phyloP scores from a whole-genome alignment of 768 basidiomycete genomes.

The Leucosporidium yakuticum region DNA sequence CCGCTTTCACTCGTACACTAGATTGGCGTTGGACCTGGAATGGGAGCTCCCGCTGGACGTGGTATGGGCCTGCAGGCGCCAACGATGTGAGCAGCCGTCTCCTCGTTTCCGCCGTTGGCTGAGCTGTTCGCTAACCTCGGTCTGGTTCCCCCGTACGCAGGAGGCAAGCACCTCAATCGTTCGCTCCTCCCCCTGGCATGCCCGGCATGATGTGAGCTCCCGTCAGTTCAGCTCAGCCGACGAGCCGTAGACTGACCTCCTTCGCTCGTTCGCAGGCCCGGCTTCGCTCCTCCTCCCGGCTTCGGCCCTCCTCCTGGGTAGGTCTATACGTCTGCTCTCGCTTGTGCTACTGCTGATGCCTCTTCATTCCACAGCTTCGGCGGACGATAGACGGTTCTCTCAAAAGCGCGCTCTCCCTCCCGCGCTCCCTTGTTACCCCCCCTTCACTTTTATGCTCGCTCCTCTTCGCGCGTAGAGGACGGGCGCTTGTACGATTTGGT shows the following conservation, averaged over 20 bases:
- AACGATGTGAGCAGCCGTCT: constrained; percentile 35
- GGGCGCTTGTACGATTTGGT: not conserved
- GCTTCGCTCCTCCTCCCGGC: constrained; percentile 25
- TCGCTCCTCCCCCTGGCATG: constrained; percentile 64
- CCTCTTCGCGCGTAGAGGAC: not conserved
- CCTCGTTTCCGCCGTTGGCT: too few relatives aligned
- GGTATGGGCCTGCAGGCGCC: constrained; percentile 67
- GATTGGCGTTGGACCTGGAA: constrained; percentile 83
- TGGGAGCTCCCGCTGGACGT: constrained; percentile 91
- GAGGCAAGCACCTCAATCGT: constrained; percentile 35
- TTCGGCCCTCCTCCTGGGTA: constrained; percentile 64
- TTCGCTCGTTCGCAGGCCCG: constrained; percentile 6
- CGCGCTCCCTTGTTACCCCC: not conserved
- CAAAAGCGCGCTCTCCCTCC: not conserved
- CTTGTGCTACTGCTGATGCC: not conserved
- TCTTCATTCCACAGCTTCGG: not conserved
- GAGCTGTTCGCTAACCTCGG: constrained; percentile 45
- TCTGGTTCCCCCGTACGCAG: constrained; percentile 35
- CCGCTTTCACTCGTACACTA: constrained; percentile 41
- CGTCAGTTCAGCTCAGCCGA: too few relatives aligned
- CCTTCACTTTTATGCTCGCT: not conserved
- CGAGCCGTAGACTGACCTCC: too few relatives aligned
- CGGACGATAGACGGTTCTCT: not conserved
- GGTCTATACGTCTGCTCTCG: constrained; percentile 33
- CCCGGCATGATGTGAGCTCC: constrained; percentile 14